Evolutionary conservation across 2,329 filamentous ascomycete genomes (phyloP), one percentile per base, ranked within the genome.

Genomic region (Orbilia ellipsospora): DNA sequence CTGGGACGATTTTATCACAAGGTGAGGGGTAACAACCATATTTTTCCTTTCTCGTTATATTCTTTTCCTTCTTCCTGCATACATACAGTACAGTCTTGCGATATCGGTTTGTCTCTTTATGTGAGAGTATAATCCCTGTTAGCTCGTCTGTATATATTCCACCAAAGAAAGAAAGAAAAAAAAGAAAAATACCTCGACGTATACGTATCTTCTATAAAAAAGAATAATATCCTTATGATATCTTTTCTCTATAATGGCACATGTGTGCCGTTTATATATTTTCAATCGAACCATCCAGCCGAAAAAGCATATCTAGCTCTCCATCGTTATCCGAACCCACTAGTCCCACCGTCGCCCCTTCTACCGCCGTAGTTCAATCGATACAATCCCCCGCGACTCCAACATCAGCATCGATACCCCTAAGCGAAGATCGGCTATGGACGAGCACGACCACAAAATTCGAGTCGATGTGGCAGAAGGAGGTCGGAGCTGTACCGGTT

Each of bases 261-360:
- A 7, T 28, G 12, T n/a, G 42, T 48, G 63, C 42, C 42, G 16
- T 67, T 55, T 48, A 66, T 61, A 54, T 65, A 56, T 54, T 36
- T 60, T 7, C n/a, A 36, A 18, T 59, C 45, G 54, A 40, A 68
- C 23, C 16, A 45, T 23, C 36, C 72, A 75, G 72, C 54, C 72
- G 72, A 54, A 75, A 75, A 64, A 75, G 72, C 72, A 75, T 75
- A 48, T 75, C 72, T 68, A 75, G 72, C 45, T 75, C 72, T 56
- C 72, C 72, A 40, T 69, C 72, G 36, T 40, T 75, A 44, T 75
- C 72, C 26, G 67, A 72, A 45, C 60, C 67, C 13, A 72, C 60
- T 26, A 64, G 44, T 18, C 23, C 62, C 44, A 63, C 55, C 31
- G 31, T 36, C 26, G 55, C 55, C 15, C 28, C 57, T 6, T 54